phyloP scores from a whole-genome alignment of 768 basidiomycete species.

The Psilocybe azurescens region DNA sequence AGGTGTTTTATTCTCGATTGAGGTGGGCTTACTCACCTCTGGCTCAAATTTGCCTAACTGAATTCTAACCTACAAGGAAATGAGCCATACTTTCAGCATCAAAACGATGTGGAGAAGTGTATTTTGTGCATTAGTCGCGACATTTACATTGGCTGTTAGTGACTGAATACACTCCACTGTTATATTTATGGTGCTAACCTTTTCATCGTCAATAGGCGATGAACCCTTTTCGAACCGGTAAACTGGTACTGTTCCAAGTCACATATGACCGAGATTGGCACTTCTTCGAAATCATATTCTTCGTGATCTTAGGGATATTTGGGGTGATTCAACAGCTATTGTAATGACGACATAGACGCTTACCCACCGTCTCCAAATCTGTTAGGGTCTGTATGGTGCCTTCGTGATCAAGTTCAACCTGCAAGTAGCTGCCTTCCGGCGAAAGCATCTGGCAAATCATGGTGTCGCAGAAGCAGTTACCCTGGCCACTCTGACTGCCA shows the following conservation, averaged over 20 bases:
- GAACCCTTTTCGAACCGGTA: slow-evolving; percentile 98
- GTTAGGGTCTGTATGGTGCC: slow-evolving; percentile 94
- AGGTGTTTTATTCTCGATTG: slow-evolving; percentile 96
- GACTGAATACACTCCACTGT: slow-evolving; percentile 5
- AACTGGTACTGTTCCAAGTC: slow-evolving; percentile 97
- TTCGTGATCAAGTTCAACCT: slow-evolving; percentile 97
- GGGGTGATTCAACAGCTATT: slow-evolving; percentile 61
- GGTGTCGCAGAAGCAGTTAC: slow-evolving; percentile 89
- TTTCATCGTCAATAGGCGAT: slow-evolving; percentile 68
- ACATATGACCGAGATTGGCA: slow-evolving; percentile 99
- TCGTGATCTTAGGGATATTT: slow-evolving; percentile 93
- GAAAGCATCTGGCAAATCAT: slow-evolving; percentile 84
- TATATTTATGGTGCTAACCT: neutral
- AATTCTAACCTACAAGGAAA: slow-evolving; percentile 66
- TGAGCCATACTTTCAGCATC: slow-evolving; percentile 97
- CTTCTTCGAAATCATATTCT: slow-evolving; percentile 98
- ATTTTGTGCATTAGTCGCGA: slow-evolving; percentile 96
- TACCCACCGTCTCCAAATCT: slow-evolving; percentile 7
- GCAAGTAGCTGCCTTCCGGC: slow-evolving; percentile 92
- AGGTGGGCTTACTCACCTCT: slow-evolving; percentile 51
- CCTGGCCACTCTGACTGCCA: slow-evolving; percentile 86
- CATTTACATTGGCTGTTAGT: slow-evolving; percentile 92
- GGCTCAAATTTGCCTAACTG: neutral
- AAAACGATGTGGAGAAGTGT: slow-evolving; percentile 99
- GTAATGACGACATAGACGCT: slow-evolving; percentile 5